These are phyloP conservation scores for Mycena chlorophos DNA, from an alignment of 768 basidiomycete genomes.

Conservation along the genomic window DNA sequence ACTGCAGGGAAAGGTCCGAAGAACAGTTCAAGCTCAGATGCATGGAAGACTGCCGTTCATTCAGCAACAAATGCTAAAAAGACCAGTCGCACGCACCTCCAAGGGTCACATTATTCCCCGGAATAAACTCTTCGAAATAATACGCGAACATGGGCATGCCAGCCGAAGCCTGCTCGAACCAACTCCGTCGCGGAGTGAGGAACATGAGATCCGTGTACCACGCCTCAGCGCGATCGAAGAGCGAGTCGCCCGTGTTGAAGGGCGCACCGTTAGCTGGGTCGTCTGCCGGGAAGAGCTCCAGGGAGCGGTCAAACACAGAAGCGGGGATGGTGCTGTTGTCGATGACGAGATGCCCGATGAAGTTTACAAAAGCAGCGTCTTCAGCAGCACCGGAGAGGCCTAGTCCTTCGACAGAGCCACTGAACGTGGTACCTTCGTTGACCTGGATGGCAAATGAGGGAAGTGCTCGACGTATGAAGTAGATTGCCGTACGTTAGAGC, in stretches of 20 bases:
- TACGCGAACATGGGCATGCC: conserved; percentile 51
- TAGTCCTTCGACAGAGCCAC: conserved; percentile 38
- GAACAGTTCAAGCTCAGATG: conserved; percentile 47
- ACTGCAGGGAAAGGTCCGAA: conserved; percentile 49
- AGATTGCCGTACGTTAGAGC: conserved; percentile 49
- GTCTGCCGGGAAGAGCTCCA: conserved; percentile 48
- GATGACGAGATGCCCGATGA: conserved; percentile 49
- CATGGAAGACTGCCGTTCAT: conserved; percentile 57
- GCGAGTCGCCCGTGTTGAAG: conserved; percentile 59
- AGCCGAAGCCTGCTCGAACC: conserved; percentile 49
- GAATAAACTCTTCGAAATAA: no score
- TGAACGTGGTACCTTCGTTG: conserved; percentile 55
- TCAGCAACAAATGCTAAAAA: no score
- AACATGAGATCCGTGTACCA: conserved; percentile 65
- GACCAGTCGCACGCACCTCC: no score
- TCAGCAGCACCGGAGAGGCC: conserved; percentile 41
- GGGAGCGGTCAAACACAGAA: conserved; percentile 41
- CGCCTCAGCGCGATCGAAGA: conserved; percentile 55
- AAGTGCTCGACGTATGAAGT: background rate
- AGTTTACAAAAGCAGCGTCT: conserved; percentile 45
- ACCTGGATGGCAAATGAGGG: conserved; percentile 31
- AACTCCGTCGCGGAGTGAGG: conserved; percentile 48
- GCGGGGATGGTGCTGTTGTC: conserved; percentile 50
- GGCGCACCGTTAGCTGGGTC: conserved; percentile 47
- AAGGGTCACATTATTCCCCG: no score